Conservation (phyloP, 2,329 filamentous ascomycete species). For the Purpureocillium lavendulum region DNA sequence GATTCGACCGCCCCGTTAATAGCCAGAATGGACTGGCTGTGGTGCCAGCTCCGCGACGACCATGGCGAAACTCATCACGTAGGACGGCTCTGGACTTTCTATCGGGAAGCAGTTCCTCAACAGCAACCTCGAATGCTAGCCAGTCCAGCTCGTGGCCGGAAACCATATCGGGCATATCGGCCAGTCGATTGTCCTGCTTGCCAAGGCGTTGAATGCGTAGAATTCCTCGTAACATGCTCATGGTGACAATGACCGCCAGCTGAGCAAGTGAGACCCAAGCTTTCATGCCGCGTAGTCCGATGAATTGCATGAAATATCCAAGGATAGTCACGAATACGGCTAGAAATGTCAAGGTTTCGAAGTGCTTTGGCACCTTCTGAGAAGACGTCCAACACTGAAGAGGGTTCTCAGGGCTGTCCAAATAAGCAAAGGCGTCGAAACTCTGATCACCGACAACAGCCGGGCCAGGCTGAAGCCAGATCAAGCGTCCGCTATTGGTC, state of each 20-base stretch:
- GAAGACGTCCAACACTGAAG: constrained; percentile 7
- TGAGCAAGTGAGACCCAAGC: constrained; percentile 12
- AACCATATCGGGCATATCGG: constrained; percentile 7
- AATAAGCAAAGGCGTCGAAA: constrained; percentile 13
- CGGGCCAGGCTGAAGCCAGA: constrained; percentile 13
- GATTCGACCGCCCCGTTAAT: too few relatives aligned
- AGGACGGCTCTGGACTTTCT: too few relatives aligned
- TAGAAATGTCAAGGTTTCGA: constrained; percentile 4
- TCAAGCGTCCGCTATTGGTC: neutral
- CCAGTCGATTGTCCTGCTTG: constrained; percentile 8
- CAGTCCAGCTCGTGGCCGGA: constrained; percentile 14
- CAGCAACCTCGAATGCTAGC: constrained; percentile 10
- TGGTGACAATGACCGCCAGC: constrained; percentile 9
- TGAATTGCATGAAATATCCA: constrained; percentile 13
- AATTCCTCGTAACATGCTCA: constrained; percentile 10
- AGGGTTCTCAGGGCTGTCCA: constrained; percentile 3
- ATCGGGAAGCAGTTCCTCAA: too few relatives aligned
- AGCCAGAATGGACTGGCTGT: too few relatives aligned
- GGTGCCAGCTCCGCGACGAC: too few relatives aligned
- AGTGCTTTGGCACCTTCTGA: neutral
- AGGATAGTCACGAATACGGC: constrained; percentile 1
- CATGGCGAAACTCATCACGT: too few relatives aligned
- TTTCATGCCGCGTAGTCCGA: constrained; percentile 12
- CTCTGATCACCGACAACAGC: constrained; percentile 14
- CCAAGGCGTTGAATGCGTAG: constrained; percentile 11